Evolutionary conservation across 129 eudicot species (phyloP).

Genomic region (Erigeron canadensis): DNA sequence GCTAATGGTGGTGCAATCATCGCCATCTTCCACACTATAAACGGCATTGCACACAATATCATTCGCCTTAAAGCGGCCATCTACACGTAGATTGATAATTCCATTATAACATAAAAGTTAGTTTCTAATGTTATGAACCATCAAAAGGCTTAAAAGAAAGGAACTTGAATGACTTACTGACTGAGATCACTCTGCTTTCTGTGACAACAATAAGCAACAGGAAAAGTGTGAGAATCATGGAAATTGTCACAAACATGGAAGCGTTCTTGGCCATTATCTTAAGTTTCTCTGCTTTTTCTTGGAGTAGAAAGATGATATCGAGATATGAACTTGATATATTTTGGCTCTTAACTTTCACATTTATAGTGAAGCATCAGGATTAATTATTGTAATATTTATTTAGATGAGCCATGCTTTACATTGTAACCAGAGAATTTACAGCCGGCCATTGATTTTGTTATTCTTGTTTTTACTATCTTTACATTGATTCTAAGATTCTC

Average conservation of each 20-base stretch:
- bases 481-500: not conserved
- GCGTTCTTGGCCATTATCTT: constrained; percentile 29
- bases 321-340: not conserved
- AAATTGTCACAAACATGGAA: constrained; percentile 18
- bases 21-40: constrained; percentile 25
- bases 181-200: constrained; percentile 16
- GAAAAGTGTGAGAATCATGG: constrained; percentile 18
- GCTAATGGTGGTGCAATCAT: constrained; percentile 26
- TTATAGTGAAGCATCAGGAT: not conserved
- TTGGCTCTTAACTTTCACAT: not conserved
- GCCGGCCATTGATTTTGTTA: constrained; percentile 18
- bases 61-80: constrained; percentile 15
- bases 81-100: not conserved
- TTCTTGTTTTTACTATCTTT: not conserved
- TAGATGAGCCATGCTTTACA: constrained; percentile 18
- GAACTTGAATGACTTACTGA: constrained; percentile 10
- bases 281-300: not conserved
- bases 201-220: constrained; percentile 11
- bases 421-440: constrained; percentile 17
- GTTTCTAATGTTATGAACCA: too few species aligned
- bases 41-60: constrained; percentile 15
- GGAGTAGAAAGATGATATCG: not conserved
- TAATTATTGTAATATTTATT: not conserved
- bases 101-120: not conserved
- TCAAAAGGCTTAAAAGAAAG: not conserved